A percentile compares a stretch with the other conserved stretches of the same genome.
These are phyloP conservation scores for Fusarium cyanostomum DNA, from an alignment of 2,329 filamentous ascomycete species.

Conservation along the genomic window DNA sequence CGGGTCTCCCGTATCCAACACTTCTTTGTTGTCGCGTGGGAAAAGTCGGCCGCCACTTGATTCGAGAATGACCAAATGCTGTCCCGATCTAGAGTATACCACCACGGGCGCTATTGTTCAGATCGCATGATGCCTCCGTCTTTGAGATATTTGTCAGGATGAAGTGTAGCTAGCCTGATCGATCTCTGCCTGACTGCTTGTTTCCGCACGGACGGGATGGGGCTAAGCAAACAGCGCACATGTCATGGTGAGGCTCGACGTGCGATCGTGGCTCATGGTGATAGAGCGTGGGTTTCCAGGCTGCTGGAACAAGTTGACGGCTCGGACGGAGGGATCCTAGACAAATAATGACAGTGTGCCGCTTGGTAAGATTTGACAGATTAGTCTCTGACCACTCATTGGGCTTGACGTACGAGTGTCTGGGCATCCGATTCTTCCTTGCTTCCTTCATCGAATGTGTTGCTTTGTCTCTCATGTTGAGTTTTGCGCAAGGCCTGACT, in stretches of 20 bases:
- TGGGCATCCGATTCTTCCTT: no score
- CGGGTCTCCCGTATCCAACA: background rate
- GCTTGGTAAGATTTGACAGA: background rate
- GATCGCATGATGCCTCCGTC: slow-evolving; percentile 9
- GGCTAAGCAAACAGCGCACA: background rate
- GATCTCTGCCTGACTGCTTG: background rate
- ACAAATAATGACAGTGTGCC: background rate
- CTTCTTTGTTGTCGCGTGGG: background rate
- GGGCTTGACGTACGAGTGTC: rapidly evolving
- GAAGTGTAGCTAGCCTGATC: background rate
- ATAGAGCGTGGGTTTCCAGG: slow-evolving; percentile 4
- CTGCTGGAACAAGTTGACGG: background rate
- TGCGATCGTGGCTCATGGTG: slow-evolving; percentile 12
- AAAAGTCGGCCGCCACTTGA: slow-evolving; percentile 12
- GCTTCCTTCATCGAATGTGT: no score
- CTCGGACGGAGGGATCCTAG: slow-evolving; percentile 3
- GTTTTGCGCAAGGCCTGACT: no score
- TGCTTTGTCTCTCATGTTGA: no score
- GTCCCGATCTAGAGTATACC: slow-evolving; percentile 1
- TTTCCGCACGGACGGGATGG: background rate
- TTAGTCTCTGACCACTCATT: background rate
- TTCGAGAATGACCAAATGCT: slow-evolving; percentile 1
- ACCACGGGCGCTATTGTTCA: slow-evolving; percentile 12
- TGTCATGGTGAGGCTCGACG: background rate
- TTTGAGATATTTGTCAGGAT: background rate